Evolutionary conservation across 306 rosid species (phyloP), one percentile per base, ranked within the genome.

Genomic region (Gynostemma pentaphyllum): DNA sequence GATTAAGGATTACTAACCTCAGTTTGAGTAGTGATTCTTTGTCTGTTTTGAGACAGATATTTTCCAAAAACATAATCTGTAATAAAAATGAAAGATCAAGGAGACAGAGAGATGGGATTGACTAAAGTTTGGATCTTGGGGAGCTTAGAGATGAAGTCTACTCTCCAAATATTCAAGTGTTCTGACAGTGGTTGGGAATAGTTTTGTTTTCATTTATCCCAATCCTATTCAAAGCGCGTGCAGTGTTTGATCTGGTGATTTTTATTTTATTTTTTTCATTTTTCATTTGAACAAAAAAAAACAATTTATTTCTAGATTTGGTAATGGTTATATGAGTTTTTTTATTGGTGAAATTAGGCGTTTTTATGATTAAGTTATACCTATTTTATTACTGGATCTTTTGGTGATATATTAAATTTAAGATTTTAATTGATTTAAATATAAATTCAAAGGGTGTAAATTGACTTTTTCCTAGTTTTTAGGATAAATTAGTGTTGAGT

Each of bases 51-150:
- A 27, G 3, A 23, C 24, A 10, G 14, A 2, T 7, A 32, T 2
- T 2, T 32, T 32, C 7, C 37, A 7, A 55, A 32, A 9, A 0
- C 15, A n/a, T 7, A 32, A 32, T 32, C 44, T 8, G 28, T 14
- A 19, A 1, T 7, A 19, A 39, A 40, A 27, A 37, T 12, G 48
- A 7, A 61, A 24, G 23, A 23, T 12, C 5, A 23, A 12, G 34
- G 48, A 39, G 27, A 1, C 15, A 8, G 62, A 10, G 63, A 56
- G 5, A 61, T 39, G 66, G 36, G 23, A 29, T 61, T 61, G 66
- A 61, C 66, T 61, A 15, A 24, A 61, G 23, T 41, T 40, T 61
- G 50, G 66, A 41, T 61, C 50, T 7, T 23, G 34, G 37, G 37
- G 37, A 32, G 37, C 3, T 3, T 32, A 2, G 66, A 23, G 66